Conservation (phyloP, 305 asterid genomes). For the Fraxinus velutina region DNA sequence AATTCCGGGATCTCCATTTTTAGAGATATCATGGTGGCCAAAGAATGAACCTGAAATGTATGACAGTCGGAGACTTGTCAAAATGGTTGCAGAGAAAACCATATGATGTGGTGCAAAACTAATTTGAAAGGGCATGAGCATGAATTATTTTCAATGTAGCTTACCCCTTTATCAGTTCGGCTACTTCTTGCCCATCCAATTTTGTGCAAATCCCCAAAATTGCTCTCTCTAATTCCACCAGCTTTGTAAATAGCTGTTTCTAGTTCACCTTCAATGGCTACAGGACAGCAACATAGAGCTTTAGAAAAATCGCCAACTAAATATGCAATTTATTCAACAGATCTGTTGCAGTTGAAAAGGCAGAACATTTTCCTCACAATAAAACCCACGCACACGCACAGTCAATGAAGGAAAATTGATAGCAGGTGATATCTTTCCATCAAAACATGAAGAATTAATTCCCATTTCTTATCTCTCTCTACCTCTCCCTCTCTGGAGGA, state of each 20-base stretch:
- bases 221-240: constrained; percentile 90
- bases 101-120: constrained; percentile 11
- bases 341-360: neutral
- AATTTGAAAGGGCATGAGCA: constrained; percentile 14
- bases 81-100: constrained; percentile 10
- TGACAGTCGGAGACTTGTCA: constrained; percentile 12
- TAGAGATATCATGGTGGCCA: constrained; percentile 83
- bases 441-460: neutral
- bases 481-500: neutral
- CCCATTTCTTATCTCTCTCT: neutral
- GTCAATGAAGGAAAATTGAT: neutral
- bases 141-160: constrained; percentile 20
- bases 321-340: neutral
- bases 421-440: neutral
- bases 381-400: neutral
- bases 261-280: constrained; percentile 89
- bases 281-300: constrained; percentile 30
- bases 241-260: constrained; percentile 81
- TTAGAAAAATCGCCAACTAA: constrained; percentile 27
- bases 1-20: constrained; percentile 89
- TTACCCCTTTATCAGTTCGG: constrained; percentile 97
- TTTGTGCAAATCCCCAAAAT: constrained; percentile 78
- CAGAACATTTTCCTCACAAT: neutral
- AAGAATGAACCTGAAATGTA: constrained; percentile 73
- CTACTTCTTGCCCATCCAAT: constrained; percentile 96